Percentiles rank a stretch among this genome's conserved stretches.
Conservation (phyloP, 2,329 filamentous ascomycete genomes). For the Xylariaceae sp. region DNA sequence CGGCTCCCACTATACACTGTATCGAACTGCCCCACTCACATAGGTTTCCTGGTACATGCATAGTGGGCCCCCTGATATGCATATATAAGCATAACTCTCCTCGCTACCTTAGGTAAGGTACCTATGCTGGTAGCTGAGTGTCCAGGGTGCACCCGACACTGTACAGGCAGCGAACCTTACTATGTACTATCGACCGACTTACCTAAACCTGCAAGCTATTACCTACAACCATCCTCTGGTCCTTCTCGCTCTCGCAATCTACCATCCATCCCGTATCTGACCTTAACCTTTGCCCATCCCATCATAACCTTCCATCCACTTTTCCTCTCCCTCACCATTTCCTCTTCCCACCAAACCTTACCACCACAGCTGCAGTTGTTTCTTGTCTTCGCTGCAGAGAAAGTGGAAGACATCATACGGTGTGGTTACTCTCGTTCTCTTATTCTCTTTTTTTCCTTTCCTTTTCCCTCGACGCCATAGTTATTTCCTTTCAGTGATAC, state of each 20-base stretch:
- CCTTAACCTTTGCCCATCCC: conserved; percentile 18
- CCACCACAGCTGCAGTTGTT: conserved; percentile 23
- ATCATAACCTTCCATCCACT: conserved; percentile 15
- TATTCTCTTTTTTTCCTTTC: conserved; percentile 25
- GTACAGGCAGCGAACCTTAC: neutral
- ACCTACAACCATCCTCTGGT: conserved; percentile 7
- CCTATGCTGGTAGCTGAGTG: conserved; percentile 2
- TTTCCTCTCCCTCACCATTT: conserved; percentile 24
- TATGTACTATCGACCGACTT: neutral
- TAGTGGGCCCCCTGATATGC: too few relatives aligned
- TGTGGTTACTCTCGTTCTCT: conserved; percentile 25
- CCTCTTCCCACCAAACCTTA: conserved; percentile 24
- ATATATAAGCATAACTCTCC: too few relatives aligned
- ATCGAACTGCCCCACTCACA: too few relatives aligned
- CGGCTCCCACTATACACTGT: too few relatives aligned
- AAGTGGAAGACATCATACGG: conserved; percentile 24
- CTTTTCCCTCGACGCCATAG: conserved; percentile 20
- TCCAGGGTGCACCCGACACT: neutral
- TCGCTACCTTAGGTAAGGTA: neutral
- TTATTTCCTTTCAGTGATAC: conserved; percentile 25
- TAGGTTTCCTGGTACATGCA: too few relatives aligned
- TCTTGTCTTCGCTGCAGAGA: conserved; percentile 20
- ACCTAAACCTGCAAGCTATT: neutral
- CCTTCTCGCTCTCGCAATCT: conserved; percentile 20
- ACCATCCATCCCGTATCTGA: conserved; percentile 21